Conservation (phyloP, 2,329 filamentous ascomycete species). For the Ilyonectria sp. region DNA sequence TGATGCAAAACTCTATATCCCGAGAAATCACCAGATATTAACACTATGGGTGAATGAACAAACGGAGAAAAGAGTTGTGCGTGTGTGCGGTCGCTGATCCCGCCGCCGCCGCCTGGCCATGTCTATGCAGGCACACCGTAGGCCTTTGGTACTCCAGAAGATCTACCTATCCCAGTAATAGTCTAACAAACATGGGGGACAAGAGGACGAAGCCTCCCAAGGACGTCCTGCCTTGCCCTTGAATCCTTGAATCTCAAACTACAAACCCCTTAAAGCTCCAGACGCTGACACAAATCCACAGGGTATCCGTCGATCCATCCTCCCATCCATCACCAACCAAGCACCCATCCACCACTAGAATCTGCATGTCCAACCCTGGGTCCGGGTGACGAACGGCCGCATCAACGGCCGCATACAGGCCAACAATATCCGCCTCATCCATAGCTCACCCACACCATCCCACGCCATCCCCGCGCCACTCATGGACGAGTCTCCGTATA, state of each 20-base stretch:
- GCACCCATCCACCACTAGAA: constrained; percentile 14
- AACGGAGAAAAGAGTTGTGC: neutral
- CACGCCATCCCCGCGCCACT: constrained; percentile 34
- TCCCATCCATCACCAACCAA: constrained; percentile 30
- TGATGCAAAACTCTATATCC: no score
- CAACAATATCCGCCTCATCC: constrained; percentile 20
- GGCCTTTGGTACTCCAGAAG: constrained; percentile 26
- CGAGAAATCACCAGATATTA: neutral
- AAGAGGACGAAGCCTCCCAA: constrained; percentile 1
- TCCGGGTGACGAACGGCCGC: constrained; percentile 21
- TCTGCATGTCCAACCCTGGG: constrained; percentile 25
- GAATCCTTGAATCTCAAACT: constrained; percentile 25
- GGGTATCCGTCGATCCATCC: constrained; percentile 42
- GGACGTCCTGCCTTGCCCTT: constrained; percentile 10
- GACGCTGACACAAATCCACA: constrained; percentile 30
- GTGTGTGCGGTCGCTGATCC: constrained; percentile 11
- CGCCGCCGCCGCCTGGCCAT: constrained; percentile 7
- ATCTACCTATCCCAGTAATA: constrained; percentile 23
- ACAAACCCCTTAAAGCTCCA: constrained; percentile 19
- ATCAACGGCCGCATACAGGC: constrained; percentile 38
- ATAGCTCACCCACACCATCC: constrained; percentile 31
- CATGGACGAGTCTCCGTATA: constrained; percentile 39
- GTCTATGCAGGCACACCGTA: constrained; percentile 18
- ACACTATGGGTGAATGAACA: neutral
- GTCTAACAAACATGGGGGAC: constrained; percentile 16